Evolutionary conservation across 2,329 filamentous ascomycete genomes (phyloP).

Genomic region (Lasiodiplodia hormozganensis): DNA sequence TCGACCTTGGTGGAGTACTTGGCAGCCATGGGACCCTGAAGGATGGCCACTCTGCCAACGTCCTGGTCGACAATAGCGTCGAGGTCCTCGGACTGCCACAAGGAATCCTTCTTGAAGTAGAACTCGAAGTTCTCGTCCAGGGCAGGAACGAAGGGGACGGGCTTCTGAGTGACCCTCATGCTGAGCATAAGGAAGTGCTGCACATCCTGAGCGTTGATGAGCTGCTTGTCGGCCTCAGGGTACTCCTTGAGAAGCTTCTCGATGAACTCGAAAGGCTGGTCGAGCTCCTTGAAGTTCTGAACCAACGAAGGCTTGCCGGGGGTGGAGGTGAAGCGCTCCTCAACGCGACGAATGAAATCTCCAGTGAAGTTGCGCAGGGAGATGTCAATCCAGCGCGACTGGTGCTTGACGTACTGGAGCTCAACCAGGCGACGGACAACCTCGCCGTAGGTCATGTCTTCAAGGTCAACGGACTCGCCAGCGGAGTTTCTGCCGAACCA

Average conservation of each 20-base stretch:
- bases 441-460: slow-evolving; percentile 58
- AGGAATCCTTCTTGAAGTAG: slow-evolving; percentile 99
- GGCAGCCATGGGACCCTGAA: slow-evolving; percentile 92
- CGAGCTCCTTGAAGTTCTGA: slow-evolving; percentile 88
- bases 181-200: slow-evolving; percentile 96
- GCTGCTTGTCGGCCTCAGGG: slow-evolving; percentile 84
- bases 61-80: slow-evolving; percentile 96
- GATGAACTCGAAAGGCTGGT: slow-evolving; percentile 79
- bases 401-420: slow-evolving; percentile 55
- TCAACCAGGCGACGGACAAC: slow-evolving; percentile 55
- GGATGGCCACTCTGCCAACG: slow-evolving; percentile 92
- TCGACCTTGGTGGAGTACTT: slow-evolving; percentile 90
- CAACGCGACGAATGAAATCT: slow-evolving; percentile 95
- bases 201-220: slow-evolving; percentile 98
- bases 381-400: slow-evolving; percentile 58
- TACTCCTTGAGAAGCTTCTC: slow-evolving; percentile 82
- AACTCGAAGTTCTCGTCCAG: slow-evolving; percentile 98
- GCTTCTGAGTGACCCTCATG: slow-evolving; percentile 91
- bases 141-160: slow-evolving; percentile 93
- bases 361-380: slow-evolving; percentile 84
- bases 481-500: slow-evolving; percentile 56
- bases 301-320: slow-evolving; percentile 79
- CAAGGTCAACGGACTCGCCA: slow-evolving; percentile 53
- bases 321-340: slow-evolving; percentile 88
- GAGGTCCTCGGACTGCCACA: slow-evolving; percentile 98